Percentiles rank a stretch among this genome's conserved stretches.
Evolutionary conservation across 2,329 filamentous ascomycete species (phyloP).

Genomic region (Paecilomyces dactylethromorphus): DNA sequence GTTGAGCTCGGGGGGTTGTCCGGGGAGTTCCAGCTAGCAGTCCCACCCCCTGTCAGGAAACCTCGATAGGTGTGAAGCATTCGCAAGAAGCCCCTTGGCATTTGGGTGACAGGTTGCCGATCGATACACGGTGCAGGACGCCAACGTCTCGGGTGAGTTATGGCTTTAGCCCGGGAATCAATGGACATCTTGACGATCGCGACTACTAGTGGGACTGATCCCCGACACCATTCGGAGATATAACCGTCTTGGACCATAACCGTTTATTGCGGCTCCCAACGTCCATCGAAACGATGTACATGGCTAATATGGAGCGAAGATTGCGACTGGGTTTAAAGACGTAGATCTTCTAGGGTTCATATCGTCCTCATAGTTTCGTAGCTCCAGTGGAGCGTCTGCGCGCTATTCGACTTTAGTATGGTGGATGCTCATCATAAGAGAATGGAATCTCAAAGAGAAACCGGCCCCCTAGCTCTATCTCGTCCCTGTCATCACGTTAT

Average conservation of each 20-base stretch:
- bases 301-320: not conserved
- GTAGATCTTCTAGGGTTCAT: not conserved
- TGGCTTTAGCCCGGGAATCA: not conserved
- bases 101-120: not conserved
- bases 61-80: not conserved
- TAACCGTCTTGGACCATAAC: not conserved
- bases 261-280: not conserved
- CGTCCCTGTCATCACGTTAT: not conserved
- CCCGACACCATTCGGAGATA: not conserved
- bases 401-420: not conserved
- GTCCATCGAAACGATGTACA: not conserved
- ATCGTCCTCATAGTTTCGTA: not conserved
- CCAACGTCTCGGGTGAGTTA: not conserved
- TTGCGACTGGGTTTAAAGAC: not conserved
- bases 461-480: not conserved
- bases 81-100: not conserved
- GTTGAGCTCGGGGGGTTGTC: not conserved
- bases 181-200: not conserved
- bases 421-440: not conserved
- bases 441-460: not conserved
- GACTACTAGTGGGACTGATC: not conserved
- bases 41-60: not conserved
- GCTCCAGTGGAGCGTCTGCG: not conserved
- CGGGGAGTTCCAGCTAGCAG: not conserved
- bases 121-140: not conserved